Evolutionary conservation across 2,329 filamentous ascomycete species (phyloP).

Genomic region (Dactylonectria estremocensis): DNA sequence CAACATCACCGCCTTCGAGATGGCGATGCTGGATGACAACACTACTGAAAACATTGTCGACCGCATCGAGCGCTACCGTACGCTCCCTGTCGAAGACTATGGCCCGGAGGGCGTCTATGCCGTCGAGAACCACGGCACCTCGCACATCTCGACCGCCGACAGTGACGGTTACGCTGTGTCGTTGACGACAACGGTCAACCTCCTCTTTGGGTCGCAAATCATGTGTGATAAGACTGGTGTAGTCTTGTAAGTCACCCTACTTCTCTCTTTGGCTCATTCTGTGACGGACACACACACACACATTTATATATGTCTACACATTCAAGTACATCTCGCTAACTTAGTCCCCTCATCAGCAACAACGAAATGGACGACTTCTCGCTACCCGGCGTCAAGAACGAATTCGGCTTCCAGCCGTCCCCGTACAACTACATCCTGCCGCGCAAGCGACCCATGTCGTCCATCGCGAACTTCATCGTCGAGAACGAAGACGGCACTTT

Average conservation of each 20-base stretch:
- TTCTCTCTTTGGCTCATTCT: slow-evolving; percentile 45
- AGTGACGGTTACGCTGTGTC: slow-evolving; percentile 81
- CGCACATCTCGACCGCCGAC: slow-evolving; percentile 82
- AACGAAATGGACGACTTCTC: slow-evolving; percentile 86
- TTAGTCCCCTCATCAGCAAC: slow-evolving; percentile 57
- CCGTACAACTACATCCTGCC: slow-evolving; percentile 86
- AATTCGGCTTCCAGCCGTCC: slow-evolving; percentile 88
- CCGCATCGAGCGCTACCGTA: slow-evolving; percentile 80
- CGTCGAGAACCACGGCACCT: slow-evolving; percentile 81
- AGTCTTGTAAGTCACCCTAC: slow-evolving; percentile 72
- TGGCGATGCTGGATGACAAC: slow-evolving; percentile 74
- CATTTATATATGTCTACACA: background rate
- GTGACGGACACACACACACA: no score
- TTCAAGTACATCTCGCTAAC: background rate
- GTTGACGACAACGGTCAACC: slow-evolving; percentile 89
- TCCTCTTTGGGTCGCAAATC: slow-evolving; percentile 85
- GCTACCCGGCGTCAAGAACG: slow-evolving; percentile 82
- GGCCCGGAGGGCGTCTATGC: slow-evolving; percentile 77
- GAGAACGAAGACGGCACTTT: slow-evolving; percentile 75
- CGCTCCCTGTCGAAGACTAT: slow-evolving; percentile 82
- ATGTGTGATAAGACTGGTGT: slow-evolving; percentile 88
- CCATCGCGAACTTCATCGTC: slow-evolving; percentile 84
- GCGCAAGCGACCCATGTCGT: slow-evolving; percentile 86
- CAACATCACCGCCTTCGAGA: slow-evolving; percentile 75
- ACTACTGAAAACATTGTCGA: slow-evolving; percentile 72